Evolutionary conservation across 2,329 filamentous ascomycete genomes (phyloP).

Genomic region (Coniella vitis): DNA sequence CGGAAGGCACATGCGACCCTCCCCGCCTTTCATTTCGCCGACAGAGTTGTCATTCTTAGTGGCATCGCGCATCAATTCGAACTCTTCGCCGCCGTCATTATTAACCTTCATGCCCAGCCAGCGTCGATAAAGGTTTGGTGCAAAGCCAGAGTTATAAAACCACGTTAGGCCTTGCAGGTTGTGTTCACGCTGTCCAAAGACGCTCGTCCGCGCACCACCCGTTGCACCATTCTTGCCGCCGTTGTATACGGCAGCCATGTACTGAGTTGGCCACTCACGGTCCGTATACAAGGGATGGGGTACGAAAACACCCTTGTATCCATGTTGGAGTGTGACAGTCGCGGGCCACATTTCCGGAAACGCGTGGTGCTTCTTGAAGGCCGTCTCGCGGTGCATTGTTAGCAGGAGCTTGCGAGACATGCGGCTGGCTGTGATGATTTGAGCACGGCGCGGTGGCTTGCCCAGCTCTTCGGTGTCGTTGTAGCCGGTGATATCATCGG

Average conservation of each 20-base stretch:
- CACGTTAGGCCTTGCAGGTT: constrained; percentile 82
- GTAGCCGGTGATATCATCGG: constrained; percentile 79
- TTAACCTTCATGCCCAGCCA: constrained; percentile 82
- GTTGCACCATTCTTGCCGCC: constrained; percentile 66
- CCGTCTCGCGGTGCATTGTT: constrained; percentile 87
- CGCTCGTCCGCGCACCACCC: constrained; percentile 64
- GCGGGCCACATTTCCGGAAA: constrained; percentile 97
- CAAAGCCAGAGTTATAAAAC: constrained; percentile 86
- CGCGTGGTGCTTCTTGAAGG: constrained; percentile 77
- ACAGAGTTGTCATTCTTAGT: constrained; percentile 42
- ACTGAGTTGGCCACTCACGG: constrained; percentile 74
- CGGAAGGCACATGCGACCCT: constrained; percentile 85
- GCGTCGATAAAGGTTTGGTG: constrained; percentile 70
- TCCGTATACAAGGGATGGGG: constrained; percentile 87
- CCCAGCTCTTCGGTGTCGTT: constrained; percentile 53
- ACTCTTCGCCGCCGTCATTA: constrained; percentile 70
- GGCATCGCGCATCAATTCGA: constrained; percentile 54
- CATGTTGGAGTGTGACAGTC: constrained; percentile 81
- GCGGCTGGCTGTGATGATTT: constrained; percentile 82
- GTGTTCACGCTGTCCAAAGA: constrained; percentile 81
- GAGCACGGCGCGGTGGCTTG: constrained; percentile 67
- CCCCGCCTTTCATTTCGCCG: constrained; percentile 54
- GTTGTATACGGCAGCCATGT: constrained; percentile 75
- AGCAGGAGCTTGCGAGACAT: constrained; percentile 73
- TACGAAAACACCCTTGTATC: constrained; percentile 84